These are phyloP conservation scores for Trichoderma reesei DNA, from an alignment of 495 filamentous ascomycete genomes.

Conservation along the genomic window DNA sequence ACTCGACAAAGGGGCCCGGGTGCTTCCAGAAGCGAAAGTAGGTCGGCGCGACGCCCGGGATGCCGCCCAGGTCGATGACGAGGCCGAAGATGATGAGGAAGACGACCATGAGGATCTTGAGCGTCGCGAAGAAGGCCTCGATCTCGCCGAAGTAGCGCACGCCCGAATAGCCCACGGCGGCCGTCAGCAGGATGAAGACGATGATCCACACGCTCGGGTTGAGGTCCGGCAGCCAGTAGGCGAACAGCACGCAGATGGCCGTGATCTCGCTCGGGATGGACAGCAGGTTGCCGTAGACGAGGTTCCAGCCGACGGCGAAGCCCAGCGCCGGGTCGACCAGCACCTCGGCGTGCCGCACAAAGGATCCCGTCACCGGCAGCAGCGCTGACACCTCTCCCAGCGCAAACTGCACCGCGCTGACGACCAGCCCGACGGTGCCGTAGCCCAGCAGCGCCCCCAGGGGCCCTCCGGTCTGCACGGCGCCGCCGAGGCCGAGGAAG, in stretches of 20 bases:
- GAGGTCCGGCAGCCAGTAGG: conserved; percentile 46
- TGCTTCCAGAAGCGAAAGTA: conserved; percentile 41
- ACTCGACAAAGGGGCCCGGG: conserved; percentile 53
- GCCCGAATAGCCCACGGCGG: conserved; percentile 41
- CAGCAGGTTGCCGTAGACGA: conserved; percentile 40
- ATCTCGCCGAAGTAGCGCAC: conserved; percentile 36
- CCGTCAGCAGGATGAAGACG: conserved; percentile 44
- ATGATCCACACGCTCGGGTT: conserved; percentile 46
- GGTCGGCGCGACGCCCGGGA: conserved; percentile 60
- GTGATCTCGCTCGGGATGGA: conserved; percentile 51
- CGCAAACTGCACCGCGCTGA: conserved; percentile 43
- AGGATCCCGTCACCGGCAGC: conserved; percentile 48
- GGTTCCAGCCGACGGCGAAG: conserved; percentile 63
- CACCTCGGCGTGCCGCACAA: conserved; percentile 58
- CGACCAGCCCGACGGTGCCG: conserved; percentile 39
- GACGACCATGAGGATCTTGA: conserved; percentile 50
- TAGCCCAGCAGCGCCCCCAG: conserved; percentile 45
- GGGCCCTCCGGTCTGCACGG: conserved; percentile 38
- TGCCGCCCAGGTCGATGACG: conserved; percentile 44
- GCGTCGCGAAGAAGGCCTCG: conserved; percentile 44
- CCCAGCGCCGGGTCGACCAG: conserved; percentile 70
- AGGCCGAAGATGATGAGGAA: conserved; percentile 60
- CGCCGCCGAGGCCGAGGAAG: conserved; percentile 39
- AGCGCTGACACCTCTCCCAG: conserved; percentile 55
- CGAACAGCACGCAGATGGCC: conserved; percentile 48